These are phyloP conservation scores for Phyllostachys edulis DNA, from an alignment of 176 grass and related monocot species.

Conservation along the genomic window DNA sequence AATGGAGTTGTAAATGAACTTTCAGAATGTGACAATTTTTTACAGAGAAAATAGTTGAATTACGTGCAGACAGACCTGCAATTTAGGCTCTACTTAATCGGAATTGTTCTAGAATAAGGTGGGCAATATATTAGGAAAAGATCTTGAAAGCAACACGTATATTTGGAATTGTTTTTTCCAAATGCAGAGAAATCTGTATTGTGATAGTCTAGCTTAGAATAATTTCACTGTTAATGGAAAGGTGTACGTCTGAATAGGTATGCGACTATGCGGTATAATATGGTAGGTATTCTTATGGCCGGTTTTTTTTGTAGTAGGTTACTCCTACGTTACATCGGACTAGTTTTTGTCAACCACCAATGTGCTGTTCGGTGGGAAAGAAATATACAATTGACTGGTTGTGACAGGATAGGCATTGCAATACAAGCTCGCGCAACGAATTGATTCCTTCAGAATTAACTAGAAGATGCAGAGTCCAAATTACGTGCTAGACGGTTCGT, in stretches of 20 bases:
- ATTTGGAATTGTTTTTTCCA: background rate
- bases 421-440: background rate
- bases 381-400: background rate
- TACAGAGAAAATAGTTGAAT: too few relatives aligned
- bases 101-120: background rate
- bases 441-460: background rate
- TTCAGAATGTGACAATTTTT: too few relatives aligned
- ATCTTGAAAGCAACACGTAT: background rate
- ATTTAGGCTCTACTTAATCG: background rate
- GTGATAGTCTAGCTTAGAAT: background rate
- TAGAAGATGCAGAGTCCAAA: background rate
- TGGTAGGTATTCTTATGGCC: background rate
- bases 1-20: too few relatives aligned
- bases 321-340: background rate
- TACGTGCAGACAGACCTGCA: too few relatives aligned
- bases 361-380: background rate
- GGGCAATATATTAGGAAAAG: background rate
- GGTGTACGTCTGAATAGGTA: background rate
- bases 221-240: background rate
- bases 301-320: background rate
- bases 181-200: background rate
- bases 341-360: background rate
- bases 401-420: background rate
- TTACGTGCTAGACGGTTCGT: background rate
- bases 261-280: background rate